Evolutionary conservation across 2,329 filamentous ascomycete species (phyloP).

Genomic region (Coniochaeta ligniaria): DNA sequence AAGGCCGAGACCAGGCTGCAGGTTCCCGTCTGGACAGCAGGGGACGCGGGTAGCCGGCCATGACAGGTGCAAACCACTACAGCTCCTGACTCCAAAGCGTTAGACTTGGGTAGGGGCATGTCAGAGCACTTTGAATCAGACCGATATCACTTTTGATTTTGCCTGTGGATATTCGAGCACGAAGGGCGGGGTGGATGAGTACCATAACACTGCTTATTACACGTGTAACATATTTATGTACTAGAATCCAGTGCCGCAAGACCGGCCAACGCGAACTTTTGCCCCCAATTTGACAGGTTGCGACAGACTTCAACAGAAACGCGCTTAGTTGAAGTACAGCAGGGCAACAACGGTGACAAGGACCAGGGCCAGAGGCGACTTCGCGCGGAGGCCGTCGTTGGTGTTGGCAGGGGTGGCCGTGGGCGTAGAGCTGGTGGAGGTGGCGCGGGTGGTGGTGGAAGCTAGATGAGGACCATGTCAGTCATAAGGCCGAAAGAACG

Average conservation of each 20-base stretch:
- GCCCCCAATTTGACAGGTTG: neutral
- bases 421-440: slow-evolving; percentile 13
- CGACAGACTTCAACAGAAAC: neutral
- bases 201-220: neutral
- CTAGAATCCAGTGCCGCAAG: neutral
- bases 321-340: slow-evolving; percentile 32
- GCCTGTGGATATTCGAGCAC: no score
- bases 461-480: neutral
- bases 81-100: neutral
- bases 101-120: no score
- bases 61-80: neutral
- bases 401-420: slow-evolving; percentile 19
- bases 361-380: slow-evolving; percentile 32
- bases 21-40: neutral
- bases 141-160: no score
- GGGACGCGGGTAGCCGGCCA: neutral
- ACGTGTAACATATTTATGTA: neutral
- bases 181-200: neutral
- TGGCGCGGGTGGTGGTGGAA: slow-evolving; percentile 7
- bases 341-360: slow-evolving; percentile 30
- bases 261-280: neutral
- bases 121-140: no score
- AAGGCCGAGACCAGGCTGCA: neutral
- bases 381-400: slow-evolving; percentile 27
- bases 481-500: neutral